A percentile compares a stretch with the other conserved stretches of the same genome.
These are phyloP conservation scores for Metschnikowia hibisci DNA, from an alignment of 805 yeast genomes.

Conservation along the genomic window DNA sequence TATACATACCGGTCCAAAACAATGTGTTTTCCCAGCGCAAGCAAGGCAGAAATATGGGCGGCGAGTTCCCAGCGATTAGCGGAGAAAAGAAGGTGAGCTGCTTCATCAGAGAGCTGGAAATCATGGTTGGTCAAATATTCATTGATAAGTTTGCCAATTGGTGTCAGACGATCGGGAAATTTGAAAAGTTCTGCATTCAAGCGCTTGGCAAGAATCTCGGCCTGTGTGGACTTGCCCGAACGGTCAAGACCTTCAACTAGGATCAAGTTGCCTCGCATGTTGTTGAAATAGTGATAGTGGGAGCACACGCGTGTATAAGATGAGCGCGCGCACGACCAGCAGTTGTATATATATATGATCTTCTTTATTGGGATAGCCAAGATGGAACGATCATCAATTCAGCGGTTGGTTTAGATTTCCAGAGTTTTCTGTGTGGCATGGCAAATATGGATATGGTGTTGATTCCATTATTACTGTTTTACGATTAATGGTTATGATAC, in stretches of 20 bases:
- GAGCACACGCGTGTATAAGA: not conserved
- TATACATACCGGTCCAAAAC: conserved; percentile 85
- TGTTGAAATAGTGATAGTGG: not conserved
- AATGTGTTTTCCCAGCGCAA: conserved; percentile 54
- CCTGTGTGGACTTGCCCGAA: conserved; percentile 91
- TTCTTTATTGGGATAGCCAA: too few species aligned
- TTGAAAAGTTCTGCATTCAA: conserved; percentile 48
- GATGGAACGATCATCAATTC: too few species aligned
- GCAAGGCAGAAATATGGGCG: conserved; percentile 38
- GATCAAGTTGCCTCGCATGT: conserved; percentile 65
- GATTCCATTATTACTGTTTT: too few species aligned
- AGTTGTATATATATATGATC: too few species aligned
- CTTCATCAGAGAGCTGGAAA: conserved; percentile 61
- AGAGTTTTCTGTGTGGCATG: too few species aligned
- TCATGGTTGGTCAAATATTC: conserved; percentile 54
- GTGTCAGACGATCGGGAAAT: conserved; percentile 86
- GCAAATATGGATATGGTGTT: too few species aligned
- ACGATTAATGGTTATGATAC: too few species aligned
- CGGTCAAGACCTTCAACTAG: conserved; percentile 92
- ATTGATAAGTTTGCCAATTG: conserved; percentile 76
- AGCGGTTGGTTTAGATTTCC: too few species aligned
- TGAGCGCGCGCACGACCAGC: too few species aligned
- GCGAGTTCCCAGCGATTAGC: conserved; percentile 93
- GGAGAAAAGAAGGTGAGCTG: conserved; percentile 82
- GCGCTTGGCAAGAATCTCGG: conserved; percentile 28